Percentiles rank a stretch among this genome's conserved stretches.
Conservation (phyloP, 2,329 filamentous ascomycete species). For the Diaporthe sp. region DNA sequence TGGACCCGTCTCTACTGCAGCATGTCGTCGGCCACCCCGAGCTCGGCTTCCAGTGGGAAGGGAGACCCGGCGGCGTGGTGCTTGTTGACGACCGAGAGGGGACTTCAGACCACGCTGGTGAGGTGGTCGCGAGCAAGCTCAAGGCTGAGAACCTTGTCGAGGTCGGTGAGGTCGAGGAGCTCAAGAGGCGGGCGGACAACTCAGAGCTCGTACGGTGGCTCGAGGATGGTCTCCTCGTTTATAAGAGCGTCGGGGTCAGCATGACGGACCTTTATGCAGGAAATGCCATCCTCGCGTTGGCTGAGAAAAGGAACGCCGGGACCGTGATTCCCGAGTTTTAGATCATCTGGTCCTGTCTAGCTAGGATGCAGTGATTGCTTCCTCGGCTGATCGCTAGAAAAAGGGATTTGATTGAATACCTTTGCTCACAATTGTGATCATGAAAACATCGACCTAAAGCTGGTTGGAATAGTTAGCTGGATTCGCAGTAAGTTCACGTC, state of each 20-base stretch:
- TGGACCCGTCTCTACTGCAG: constrained; percentile 72
- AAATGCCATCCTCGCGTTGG: constrained; percentile 50
- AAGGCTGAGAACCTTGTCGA: constrained; percentile 68
- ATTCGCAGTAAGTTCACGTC: not conserved
- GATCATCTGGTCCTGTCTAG: not conserved
- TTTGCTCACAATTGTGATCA: not conserved
- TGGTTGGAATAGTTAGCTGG: not conserved
- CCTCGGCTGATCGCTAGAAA: not conserved
- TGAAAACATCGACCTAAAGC: too few relatives aligned
- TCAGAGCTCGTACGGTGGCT: constrained; percentile 59
- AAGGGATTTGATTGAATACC: too few relatives aligned
- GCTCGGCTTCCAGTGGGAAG: not conserved
- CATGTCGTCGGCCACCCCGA: constrained; percentile 32
- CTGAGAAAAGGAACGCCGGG: not conserved
- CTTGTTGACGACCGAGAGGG: constrained; percentile 69
- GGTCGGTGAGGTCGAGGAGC: constrained; percentile 70
- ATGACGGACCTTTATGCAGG: constrained; percentile 73
- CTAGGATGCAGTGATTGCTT: not conserved
- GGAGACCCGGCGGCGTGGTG: constrained; percentile 49
- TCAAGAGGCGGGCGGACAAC: constrained; percentile 61
- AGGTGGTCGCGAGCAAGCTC: constrained; percentile 73
- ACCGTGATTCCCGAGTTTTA: constrained; percentile 14
- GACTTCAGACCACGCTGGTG: constrained; percentile 74
- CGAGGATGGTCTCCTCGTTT: constrained; percentile 74
- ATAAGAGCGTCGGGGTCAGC: constrained; percentile 77